Evolutionary conservation across 805 yeast species (phyloP), one percentile per base, ranked within the genome.

Genomic region (Starmerella sirachaensis): DNA sequence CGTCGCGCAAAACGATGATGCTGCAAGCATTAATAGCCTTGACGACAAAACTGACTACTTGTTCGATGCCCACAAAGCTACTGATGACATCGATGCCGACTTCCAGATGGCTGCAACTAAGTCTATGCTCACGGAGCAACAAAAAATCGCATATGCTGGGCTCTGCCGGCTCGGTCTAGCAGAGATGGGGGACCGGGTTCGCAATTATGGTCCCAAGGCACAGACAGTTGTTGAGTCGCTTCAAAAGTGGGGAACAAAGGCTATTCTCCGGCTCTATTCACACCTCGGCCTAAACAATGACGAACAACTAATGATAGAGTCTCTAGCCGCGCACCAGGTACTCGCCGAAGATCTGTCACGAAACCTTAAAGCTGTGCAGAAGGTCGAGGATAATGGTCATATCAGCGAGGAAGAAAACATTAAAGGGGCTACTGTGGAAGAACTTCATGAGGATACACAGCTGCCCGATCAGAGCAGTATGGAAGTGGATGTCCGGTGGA

Each of bases 71-170:
- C 76, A 58, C 28, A 54, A 53, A 10, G 61, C 63, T 16, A 69
- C 67, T 17, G 48, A 62, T 11, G 63, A 58, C 16, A 52, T 64
- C 17, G 64, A 65, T 44, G 72, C 83, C 0, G 59, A 60, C n/a
- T 73, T 71, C 31, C 93, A 86, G 40, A 62, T 91, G 46, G 72
- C 73, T 37, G 70, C 88, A 1, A 91, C 96, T 5, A 83, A 77
- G 55, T 71, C 74, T 18, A 71, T 91, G 72, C 66, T 91, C 12
- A 67, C 75, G 6, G 97, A 84, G 13, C 65, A 78, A 12, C 95
- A 91, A 56, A 78, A 82, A 51, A 78, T 86, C 44, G 97, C 97
- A 2, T 91, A 91, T 54, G 80, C 81, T 6, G 97, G 95, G 0
- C 66, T 88, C 8, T 75, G 79, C 7, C 78, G 81, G 48, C 68